These are phyloP conservation scores for Colletotrichum orchidophilum DNA, from an alignment of 2,329 filamentous ascomycete genomes.

Conservation along the genomic window DNA sequence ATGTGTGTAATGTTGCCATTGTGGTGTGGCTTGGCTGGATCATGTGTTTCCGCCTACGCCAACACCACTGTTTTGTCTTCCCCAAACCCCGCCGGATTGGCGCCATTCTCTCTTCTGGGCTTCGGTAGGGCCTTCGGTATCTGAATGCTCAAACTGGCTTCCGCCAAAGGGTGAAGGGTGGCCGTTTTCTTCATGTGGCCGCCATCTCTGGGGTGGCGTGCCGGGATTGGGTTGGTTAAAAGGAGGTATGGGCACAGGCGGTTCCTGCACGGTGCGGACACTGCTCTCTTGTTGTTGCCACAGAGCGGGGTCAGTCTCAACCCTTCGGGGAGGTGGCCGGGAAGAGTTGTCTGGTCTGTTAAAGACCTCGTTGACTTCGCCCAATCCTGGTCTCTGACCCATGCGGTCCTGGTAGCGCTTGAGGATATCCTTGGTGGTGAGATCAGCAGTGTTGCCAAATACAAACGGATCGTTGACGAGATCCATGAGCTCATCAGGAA, in stretches of 20 bases:
- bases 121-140: constrained; percentile 51
- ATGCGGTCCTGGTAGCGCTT: constrained; percentile 88
- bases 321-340: constrained; percentile 66
- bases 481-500: constrained; percentile 89
- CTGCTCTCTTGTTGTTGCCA: constrained; percentile 87
- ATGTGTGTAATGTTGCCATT: not conserved
- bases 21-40: constrained; percentile 27
- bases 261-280: constrained; percentile 79
- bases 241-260: constrained; percentile 45
- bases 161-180: constrained; percentile 53
- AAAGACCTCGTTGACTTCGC: constrained; percentile 66
- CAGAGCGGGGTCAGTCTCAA: constrained; percentile 87
- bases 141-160: constrained; percentile 55
- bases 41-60: constrained; percentile 58
- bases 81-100: constrained; percentile 59
- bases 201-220: constrained; percentile 60
- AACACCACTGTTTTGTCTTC: constrained; percentile 58
- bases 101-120: constrained; percentile 64
- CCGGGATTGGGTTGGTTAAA: constrained; percentile 52
- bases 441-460: constrained; percentile 83
- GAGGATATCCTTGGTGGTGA: constrained; percentile 96
- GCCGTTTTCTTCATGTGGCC: constrained; percentile 53
- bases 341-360: constrained; percentile 67
- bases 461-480: constrained; percentile 85
- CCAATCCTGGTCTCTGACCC: constrained; percentile 64